Evolutionary conservation across 495 filamentous ascomycete species (phyloP).

Genomic region (Hypoxylon trugodes): DNA sequence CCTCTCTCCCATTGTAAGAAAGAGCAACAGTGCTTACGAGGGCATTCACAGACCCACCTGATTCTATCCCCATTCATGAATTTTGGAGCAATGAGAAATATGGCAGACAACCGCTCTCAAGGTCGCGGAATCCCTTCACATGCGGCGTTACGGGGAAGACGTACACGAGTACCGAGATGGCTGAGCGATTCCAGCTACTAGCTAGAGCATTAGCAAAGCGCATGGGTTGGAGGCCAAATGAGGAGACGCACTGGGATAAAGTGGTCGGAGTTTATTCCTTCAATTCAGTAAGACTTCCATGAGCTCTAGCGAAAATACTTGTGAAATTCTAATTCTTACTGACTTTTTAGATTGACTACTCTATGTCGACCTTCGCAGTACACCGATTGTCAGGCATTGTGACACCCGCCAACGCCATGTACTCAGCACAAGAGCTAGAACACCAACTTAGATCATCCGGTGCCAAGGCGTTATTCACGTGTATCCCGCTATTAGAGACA

Average conservation of each 20-base stretch:
- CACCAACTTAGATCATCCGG: conserved; percentile 81
- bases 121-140: conserved; percentile 78
- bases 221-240: conserved; percentile 76
- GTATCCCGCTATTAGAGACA: conserved; percentile 73
- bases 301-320: background rate
- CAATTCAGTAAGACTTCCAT: conserved; percentile 78
- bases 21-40: conserved; percentile 12
- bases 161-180: conserved; percentile 72
- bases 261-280: conserved; percentile 77
- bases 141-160: conserved; percentile 80
- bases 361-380: conserved; percentile 77
- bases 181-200: conserved; percentile 72
- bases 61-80: conserved; percentile 77
- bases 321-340: conserved; percentile 12
- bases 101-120: conserved; percentile 69
- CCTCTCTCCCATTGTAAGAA: conserved; percentile 2
- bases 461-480: conserved; percentile 82
- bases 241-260: conserved; percentile 87
- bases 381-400: conserved; percentile 80
- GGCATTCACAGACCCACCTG: conserved; percentile 64
- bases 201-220: conserved; percentile 75
- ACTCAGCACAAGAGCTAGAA: conserved; percentile 76
- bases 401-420: conserved; percentile 85
- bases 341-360: conserved; percentile 74
- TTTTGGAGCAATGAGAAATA: conserved; percentile 81